Conservation (phyloP, 2,329 filamentous ascomycete genomes). For the Colletotrichum sojae region DNA sequence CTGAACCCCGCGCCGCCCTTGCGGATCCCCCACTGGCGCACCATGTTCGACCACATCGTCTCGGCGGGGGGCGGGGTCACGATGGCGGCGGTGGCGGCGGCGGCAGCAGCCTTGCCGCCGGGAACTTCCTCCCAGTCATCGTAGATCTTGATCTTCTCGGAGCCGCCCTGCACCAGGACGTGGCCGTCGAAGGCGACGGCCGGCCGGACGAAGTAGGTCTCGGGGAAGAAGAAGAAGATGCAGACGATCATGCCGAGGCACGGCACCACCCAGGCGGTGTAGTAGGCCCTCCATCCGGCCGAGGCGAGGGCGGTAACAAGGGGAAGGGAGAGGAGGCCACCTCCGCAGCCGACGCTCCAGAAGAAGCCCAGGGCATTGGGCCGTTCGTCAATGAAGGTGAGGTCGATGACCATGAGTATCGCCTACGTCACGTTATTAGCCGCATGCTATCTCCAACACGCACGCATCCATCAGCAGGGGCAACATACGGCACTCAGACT, state of each 20-base stretch:
- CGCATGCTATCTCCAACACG: background rate
- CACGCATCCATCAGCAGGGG: background rate
- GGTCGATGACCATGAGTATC: slow-evolving; percentile 53
- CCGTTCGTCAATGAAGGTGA: slow-evolving; percentile 56
- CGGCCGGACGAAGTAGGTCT: slow-evolving; percentile 58
- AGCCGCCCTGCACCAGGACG: slow-evolving; percentile 53
- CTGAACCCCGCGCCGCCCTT: slow-evolving; percentile 36
- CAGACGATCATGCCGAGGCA: slow-evolving; percentile 46
- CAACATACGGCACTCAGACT: slow-evolving; percentile 48
- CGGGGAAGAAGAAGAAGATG: slow-evolving; percentile 51
- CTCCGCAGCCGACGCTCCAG: slow-evolving; percentile 49
- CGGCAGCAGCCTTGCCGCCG: background rate
- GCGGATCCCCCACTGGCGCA: slow-evolving; percentile 25
- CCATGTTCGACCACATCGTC: slow-evolving; percentile 26
- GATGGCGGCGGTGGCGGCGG: slow-evolving; percentile 12
- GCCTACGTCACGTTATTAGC: slow-evolving; percentile 43
- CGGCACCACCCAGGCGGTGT: slow-evolving; percentile 48
- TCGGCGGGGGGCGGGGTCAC: slow-evolving; percentile 3
- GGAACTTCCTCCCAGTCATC: slow-evolving; percentile 48
- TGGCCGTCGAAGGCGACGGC: slow-evolving; percentile 57
- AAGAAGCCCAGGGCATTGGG: slow-evolving; percentile 51
- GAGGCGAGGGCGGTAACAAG: slow-evolving; percentile 45
- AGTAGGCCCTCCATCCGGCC: slow-evolving; percentile 51
- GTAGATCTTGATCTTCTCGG: slow-evolving; percentile 55
- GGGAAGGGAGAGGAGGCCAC: slow-evolving; percentile 48